These are phyloP conservation scores for Botrytis squamosa DNA, from an alignment of 2,329 filamentous ascomycete species.

Conservation along the genomic window DNA sequence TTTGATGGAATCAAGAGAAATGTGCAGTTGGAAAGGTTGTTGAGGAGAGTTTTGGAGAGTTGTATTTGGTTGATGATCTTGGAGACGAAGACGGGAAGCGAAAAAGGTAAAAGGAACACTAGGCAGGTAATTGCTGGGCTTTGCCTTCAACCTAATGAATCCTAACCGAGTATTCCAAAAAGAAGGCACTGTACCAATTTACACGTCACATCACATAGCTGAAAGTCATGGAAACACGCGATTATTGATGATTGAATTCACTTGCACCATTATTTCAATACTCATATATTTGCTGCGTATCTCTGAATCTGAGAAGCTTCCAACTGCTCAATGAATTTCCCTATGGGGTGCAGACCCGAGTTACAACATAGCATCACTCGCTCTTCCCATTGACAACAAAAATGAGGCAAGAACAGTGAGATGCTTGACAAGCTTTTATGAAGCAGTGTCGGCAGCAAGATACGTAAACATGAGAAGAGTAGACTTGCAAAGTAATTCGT, in stretches of 20 bases:
- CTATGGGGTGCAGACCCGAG: conserved; percentile 17
- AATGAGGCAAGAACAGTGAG: conserved; percentile 8
- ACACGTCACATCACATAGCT: conserved; percentile 10
- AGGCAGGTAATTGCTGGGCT: background rate
- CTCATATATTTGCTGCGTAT: conserved; percentile 30
- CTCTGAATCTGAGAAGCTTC: conserved; percentile 32
- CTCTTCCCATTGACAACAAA: conserved; percentile 1
- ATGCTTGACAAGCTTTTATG: conserved; percentile 17
- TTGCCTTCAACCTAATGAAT: conserved; percentile 1
- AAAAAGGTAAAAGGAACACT: background rate
- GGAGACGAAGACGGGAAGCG: background rate
- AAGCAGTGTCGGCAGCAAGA: conserved; percentile 28
- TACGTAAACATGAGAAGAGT: conserved; percentile 20
- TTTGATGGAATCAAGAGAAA: background rate
- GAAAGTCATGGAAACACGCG: background rate
- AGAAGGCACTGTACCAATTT: background rate
- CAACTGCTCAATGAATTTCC: conserved; percentile 23
- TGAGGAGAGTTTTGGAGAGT: background rate
- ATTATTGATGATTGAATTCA: conserved; percentile 8
- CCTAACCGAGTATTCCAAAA: conserved; percentile 6
- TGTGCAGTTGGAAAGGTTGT: background rate
- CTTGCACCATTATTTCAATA: background rate
- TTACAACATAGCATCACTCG: background rate
- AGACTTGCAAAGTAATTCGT: background rate
- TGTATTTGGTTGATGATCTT: background rate